A percentile compares a stretch with the other conserved stretches of the same genome.
These are phyloP conservation scores for Tuber melanosporum DNA, from an alignment of 495 filamentous ascomycete genomes.

Conservation along the genomic window DNA sequence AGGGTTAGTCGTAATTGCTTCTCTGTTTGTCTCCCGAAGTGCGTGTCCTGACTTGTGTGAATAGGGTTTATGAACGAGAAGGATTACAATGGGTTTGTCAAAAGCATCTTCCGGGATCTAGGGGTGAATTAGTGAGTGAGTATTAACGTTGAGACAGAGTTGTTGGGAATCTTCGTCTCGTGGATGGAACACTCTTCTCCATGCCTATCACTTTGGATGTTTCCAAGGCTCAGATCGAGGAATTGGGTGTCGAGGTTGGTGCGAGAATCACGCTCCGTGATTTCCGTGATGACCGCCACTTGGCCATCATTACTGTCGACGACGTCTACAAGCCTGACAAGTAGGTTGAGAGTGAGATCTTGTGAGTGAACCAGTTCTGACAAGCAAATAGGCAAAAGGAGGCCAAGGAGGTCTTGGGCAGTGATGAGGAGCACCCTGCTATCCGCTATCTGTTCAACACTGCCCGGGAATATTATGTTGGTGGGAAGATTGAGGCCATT, in stretches of 20 bases:
- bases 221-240: slow-evolving; percentile 62
- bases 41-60: slow-evolving; percentile 15
- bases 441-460: slow-evolving; percentile 78
- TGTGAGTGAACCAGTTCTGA: slow-evolving; percentile 42
- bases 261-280: slow-evolving; percentile 80
- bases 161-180: slow-evolving; percentile 75
- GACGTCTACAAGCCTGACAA: slow-evolving; percentile 96
- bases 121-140: not conserved
- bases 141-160: slow-evolving; percentile 53
- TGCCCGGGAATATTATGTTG: slow-evolving; percentile 81
- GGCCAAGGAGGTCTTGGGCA: slow-evolving; percentile 89
- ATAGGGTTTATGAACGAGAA: slow-evolving; percentile 80
- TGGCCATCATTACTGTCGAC: slow-evolving; percentile 91
- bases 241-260: slow-evolving; percentile 66
- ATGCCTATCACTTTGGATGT: slow-evolving; percentile 96
- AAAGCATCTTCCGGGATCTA: slow-evolving; percentile 1
- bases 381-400: slow-evolving; percentile 62
- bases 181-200: slow-evolving; percentile 85
- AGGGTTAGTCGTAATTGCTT: slow-evolving; percentile 58
- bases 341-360: slow-evolving; percentile 50
- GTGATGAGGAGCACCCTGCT: slow-evolving; percentile 87
- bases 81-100: slow-evolving; percentile 81
- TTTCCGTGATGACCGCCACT: slow-evolving; percentile 89
- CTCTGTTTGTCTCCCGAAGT: slow-evolving; percentile 15
- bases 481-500: slow-evolving; percentile 90